These are phyloP conservation scores for Fusarium lateritium DNA, from an alignment of 2,329 filamentous ascomycete genomes.

Conservation along the genomic window DNA sequence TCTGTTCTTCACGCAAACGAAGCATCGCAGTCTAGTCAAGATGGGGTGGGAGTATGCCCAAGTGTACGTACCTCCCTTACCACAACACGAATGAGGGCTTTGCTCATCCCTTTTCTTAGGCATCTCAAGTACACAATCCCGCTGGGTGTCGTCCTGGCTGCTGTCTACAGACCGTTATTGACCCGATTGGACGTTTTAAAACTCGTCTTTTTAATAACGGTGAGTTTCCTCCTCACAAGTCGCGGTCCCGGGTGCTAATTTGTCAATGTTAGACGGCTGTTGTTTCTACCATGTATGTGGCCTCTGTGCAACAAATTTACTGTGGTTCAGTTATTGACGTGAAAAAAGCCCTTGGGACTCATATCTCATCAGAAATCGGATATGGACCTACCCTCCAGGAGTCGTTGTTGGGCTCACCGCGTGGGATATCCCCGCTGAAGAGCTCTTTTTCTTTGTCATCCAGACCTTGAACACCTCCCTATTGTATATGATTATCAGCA, in stretches of 20 bases:
- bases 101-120: conserved; percentile 15
- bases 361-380: conserved; percentile 75
- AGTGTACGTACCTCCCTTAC: conserved; percentile 33
- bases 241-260: not conserved
- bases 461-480: conserved; percentile 82
- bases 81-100: not conserved
- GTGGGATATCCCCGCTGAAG: conserved; percentile 77
- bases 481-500: conserved; percentile 77
- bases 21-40: conserved; percentile 26
- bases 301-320: too few relatives aligned
- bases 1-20: not conserved
- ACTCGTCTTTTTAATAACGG: conserved; percentile 39
- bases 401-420: conserved; percentile 75
- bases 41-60: conserved; percentile 46
- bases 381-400: conserved; percentile 80
- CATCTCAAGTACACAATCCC: conserved; percentile 47
- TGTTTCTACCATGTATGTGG: conserved; percentile 68
- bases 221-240: not conserved
- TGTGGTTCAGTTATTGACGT: not conserved
- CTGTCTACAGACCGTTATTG: conserved; percentile 37
- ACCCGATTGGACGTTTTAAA: conserved; percentile 38
- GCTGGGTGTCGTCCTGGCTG: conserved; percentile 22
- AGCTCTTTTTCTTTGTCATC: conserved; percentile 83
- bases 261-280: conserved; percentile 62
- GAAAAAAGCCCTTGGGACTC: conserved; percentile 75